phyloP scores from a whole-genome alignment of 768 basidiomycete species.

The Termitomyces sp. region DNA sequence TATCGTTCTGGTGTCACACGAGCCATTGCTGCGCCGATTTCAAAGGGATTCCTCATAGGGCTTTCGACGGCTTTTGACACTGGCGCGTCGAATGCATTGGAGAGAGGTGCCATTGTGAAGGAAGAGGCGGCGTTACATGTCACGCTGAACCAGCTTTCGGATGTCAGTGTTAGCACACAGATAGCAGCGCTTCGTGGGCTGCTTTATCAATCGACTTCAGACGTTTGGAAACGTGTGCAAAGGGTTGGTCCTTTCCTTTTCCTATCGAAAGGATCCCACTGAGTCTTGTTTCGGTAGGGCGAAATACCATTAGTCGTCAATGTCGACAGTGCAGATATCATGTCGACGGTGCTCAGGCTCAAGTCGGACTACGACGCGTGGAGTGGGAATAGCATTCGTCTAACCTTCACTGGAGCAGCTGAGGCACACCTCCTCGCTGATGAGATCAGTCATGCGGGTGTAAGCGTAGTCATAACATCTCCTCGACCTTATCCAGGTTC shows the following conservation, averaged over 20 bases:
- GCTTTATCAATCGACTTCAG: slow-evolving; percentile 31
- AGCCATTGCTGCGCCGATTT: slow-evolving; percentile 58
- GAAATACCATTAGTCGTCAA: slow-evolving; percentile 60
- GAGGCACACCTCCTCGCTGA: slow-evolving; percentile 65
- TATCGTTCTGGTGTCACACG: slow-evolving; percentile 74
- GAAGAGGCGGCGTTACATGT: slow-evolving; percentile 66
- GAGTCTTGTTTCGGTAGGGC: slow-evolving; percentile 35
- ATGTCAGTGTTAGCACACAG: slow-evolving; percentile 59
- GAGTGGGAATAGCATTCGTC: slow-evolving; percentile 27
- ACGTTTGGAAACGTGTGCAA: slow-evolving; percentile 34
- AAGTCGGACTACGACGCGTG: slow-evolving; percentile 48
- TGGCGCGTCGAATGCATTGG: slow-evolving; percentile 56
- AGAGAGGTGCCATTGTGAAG: slow-evolving; percentile 61
- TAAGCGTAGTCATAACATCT: slow-evolving; percentile 71
- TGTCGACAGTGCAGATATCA: slow-evolving; percentile 72
- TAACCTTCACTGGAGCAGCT: slow-evolving; percentile 57
- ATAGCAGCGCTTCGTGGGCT: slow-evolving; percentile 52
- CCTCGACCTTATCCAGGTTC: slow-evolving; percentile 57
- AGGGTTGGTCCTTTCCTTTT: slow-evolving; percentile 27
- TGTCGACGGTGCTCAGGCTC: slow-evolving; percentile 63
- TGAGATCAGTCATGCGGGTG: slow-evolving; percentile 54
- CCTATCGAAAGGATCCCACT: slow-evolving; percentile 16
- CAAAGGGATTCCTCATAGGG: slow-evolving; percentile 57
- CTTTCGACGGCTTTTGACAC: slow-evolving; percentile 60
- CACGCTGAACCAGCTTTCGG: slow-evolving; percentile 31